Evolutionary conservation across 768 basidiomycete species (phyloP).

Genomic region (Chlorophyllum brunneum): DNA sequence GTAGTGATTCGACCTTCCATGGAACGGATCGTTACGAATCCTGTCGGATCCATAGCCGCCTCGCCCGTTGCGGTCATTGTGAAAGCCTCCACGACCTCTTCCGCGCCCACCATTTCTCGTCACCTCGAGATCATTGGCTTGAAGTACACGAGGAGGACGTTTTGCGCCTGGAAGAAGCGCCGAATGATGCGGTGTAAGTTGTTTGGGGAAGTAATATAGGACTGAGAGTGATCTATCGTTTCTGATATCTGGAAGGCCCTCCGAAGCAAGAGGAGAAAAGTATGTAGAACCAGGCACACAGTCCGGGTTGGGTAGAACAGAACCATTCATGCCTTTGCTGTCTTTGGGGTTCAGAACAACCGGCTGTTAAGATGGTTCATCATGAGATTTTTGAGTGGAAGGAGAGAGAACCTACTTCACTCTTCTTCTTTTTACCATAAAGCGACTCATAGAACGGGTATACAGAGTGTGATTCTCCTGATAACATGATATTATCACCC

Average conservation of each 20-base stretch:
- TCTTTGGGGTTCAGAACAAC: slow-evolving; percentile 62
- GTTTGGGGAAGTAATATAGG: slow-evolving; percentile 85
- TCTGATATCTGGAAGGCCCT: slow-evolving; percentile 72
- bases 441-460: slow-evolving; percentile 86
- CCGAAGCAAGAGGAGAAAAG: slow-evolving; percentile 60
- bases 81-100: slow-evolving; percentile 42
- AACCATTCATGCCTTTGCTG: slow-evolving; percentile 79
- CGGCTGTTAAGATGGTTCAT: slow-evolving; percentile 47
- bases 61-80: slow-evolving; percentile 25
- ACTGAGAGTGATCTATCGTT: slow-evolving; percentile 88
- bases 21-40: slow-evolving; percentile 43
- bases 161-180: slow-evolving; percentile 72
- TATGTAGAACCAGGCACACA: slow-evolving; percentile 93
- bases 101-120: slow-evolving; percentile 56
- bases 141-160: slow-evolving; percentile 56
- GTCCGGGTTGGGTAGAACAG: slow-evolving; percentile 76
- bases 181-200: slow-evolving; percentile 81
- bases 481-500: slow-evolving; percentile 82
- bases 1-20: slow-evolving; percentile 37
- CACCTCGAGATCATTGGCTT: slow-evolving; percentile 65
- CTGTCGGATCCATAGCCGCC: slow-evolving; percentile 34
- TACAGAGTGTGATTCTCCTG: slow-evolving; percentile 78
- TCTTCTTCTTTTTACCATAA: slow-evolving; percentile 84
- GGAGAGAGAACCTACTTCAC: slow-evolving; percentile 51
- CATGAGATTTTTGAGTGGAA: slow-evolving; percentile 11